A percentile compares a stretch with the other conserved stretches of the same genome.
phyloP scores from a whole-genome alignment of 1,284 basidiomycete genomes.

The Mycosarcoma maydis region DNA sequence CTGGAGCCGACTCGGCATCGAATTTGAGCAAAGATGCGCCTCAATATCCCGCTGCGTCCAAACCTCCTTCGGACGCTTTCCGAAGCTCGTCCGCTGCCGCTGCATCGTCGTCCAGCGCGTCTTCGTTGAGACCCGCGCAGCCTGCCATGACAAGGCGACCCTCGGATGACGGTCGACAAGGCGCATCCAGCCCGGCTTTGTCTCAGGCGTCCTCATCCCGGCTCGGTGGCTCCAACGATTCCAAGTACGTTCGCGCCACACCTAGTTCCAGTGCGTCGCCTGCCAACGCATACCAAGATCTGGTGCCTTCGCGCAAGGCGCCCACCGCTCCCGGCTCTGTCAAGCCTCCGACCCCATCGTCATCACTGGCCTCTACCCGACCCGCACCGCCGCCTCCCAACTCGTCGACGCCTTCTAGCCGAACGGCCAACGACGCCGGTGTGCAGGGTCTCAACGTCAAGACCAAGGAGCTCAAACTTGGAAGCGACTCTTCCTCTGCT shows the following conservation, averaged over 20 bases:
- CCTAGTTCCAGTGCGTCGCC: constrained; percentile 9
- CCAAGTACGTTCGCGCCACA: constrained; percentile 34
- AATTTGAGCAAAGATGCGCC: constrained; percentile 35
- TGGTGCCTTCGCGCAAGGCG: constrained; percentile 58
- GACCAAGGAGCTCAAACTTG: constrained; percentile 62
- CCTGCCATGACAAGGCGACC: constrained; percentile 25
- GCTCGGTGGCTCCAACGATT: constrained; percentile 37
- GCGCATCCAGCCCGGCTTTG: constrained; percentile 26
- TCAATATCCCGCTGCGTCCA: constrained; percentile 24
- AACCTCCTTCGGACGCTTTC: constrained; percentile 44
- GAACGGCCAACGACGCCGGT: constrained; percentile 21
- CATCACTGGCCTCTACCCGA: constrained; percentile 28
- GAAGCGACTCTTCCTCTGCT: constrained; percentile 21
- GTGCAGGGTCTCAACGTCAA: constrained; percentile 59
- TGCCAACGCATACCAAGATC: constrained; percentile 25
- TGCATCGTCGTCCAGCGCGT: constrained; percentile 7
- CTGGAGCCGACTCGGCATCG: constrained; percentile 24
- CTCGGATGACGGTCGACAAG: constrained; percentile 39
- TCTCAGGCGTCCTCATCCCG: constrained; percentile 37
- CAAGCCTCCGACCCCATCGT: constrained; percentile 20
- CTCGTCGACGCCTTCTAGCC: constrained; percentile 25
- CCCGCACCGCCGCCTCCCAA: constrained; percentile 35
- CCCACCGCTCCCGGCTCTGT: constrained; percentile 52
- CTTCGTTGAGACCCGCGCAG: constrained; percentile 25
- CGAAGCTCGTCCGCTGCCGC: constrained; percentile 20